A percentile compares a stretch with the other conserved stretches of the same genome.
Conservation (phyloP, 1,284 basidiomycete species). For the Rhodotorula mucilaginosa region DNA sequence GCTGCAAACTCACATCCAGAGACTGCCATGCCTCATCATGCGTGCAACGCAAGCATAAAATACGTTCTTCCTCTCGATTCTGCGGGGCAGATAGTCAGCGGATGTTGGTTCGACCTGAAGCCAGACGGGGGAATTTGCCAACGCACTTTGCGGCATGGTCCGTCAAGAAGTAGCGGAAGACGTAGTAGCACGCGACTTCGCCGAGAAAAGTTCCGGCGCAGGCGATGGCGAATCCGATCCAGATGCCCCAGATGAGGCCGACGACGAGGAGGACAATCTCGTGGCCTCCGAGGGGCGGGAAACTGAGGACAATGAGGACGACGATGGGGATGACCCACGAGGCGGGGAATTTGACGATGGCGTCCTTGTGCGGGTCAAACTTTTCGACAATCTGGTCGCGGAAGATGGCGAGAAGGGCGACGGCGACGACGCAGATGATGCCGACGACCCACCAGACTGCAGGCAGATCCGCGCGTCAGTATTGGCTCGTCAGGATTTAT, state of each 20-base stretch:
- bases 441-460: slow-evolving; percentile 30
- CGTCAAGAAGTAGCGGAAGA: slow-evolving; percentile 49
- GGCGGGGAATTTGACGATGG: slow-evolving; percentile 30
- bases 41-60: slow-evolving; percentile 49
- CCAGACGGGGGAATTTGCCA: background rate
- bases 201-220: slow-evolving; percentile 47
- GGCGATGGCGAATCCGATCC: slow-evolving; percentile 48
- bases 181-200: slow-evolving; percentile 47
- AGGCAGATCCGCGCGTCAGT: background rate
- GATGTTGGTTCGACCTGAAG: background rate
- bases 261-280: slow-evolving; percentile 32
- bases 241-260: slow-evolving; percentile 50
- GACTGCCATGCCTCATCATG: slow-evolving; percentile 48
- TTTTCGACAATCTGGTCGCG: slow-evolving; percentile 31
- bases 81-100: background rate
- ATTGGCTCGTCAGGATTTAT: background rate
- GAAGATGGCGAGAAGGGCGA: slow-evolving; percentile 25
- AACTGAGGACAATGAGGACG: slow-evolving; percentile 50
- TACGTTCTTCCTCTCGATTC: slow-evolving; percentile 46
- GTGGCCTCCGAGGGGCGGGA: slow-evolving; percentile 49
- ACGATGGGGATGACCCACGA: slow-evolving; percentile 48
- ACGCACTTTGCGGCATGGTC: slow-evolving; percentile 38
- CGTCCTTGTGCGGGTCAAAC: slow-evolving; percentile 30
- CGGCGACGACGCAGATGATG: slow-evolving; percentile 14
- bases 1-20: slow-evolving; percentile 44